phyloP scores from a whole-genome alignment of 225 moss, liverwort and hornwort genomes.

The Pseudoscleropodium purum region DNA sequence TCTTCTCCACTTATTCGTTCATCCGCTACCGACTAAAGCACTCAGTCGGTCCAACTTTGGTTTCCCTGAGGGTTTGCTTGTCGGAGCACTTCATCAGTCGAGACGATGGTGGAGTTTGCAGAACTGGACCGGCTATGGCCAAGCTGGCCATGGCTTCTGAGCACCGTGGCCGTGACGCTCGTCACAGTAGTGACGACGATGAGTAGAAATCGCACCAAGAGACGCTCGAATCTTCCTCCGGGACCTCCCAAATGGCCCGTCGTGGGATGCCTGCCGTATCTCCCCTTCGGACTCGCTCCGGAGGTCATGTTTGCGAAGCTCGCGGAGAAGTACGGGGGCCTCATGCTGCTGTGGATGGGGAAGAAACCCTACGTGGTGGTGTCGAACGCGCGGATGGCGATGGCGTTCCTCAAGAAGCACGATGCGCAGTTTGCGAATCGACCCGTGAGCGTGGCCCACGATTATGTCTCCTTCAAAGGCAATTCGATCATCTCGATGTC shows the following conservation, averaged over 20 bases:
- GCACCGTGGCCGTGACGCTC: neutral
- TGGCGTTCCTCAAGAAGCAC: constrained; percentile 39
- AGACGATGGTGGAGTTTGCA: neutral
- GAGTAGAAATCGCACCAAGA: neutral
- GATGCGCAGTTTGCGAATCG: constrained; percentile 32
- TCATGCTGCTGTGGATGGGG: constrained; percentile 45
- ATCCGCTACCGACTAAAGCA: too few species aligned
- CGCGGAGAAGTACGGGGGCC: constrained; percentile 20
- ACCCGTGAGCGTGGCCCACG: constrained; percentile 1
- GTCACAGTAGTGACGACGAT: neutral
- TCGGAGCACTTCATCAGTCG: neutral
- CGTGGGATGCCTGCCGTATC: constrained; percentile 21
- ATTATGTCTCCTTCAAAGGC: constrained; percentile 29
- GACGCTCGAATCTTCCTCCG: constrained; percentile 9
- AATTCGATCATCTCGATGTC: constrained; percentile 29
- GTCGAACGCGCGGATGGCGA: constrained; percentile 37
- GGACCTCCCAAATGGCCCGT: constrained; percentile 36
- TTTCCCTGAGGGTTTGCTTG: neutral
- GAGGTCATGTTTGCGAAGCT: constrained; percentile 31
- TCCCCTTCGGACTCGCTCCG: neutral
- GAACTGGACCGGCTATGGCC: neutral
- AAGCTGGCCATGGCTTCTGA: constrained; percentile 4
- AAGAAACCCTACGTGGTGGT: constrained; percentile 21
- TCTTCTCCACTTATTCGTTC: neutral
- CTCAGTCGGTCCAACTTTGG: too few species aligned